These are phyloP conservation scores for Periconia sp. DNA, from an alignment of 2,329 filamentous ascomycete species.

Conservation along the genomic window DNA sequence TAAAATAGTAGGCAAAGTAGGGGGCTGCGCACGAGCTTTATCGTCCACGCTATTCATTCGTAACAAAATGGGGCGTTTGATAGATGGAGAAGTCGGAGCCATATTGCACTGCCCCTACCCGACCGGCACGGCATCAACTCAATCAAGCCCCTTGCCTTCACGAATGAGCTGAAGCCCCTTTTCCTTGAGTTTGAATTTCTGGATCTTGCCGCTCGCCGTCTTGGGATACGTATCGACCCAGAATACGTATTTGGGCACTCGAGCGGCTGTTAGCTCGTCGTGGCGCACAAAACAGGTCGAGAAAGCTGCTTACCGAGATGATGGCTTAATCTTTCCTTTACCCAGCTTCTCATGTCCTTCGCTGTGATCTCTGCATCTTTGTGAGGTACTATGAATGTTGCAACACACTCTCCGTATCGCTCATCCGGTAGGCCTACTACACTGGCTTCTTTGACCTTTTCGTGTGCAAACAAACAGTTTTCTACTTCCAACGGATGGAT, in stretches of 20 bases:
- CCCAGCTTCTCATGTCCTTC: conserved; percentile 70
- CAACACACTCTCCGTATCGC: conserved; percentile 82
- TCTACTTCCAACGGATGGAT: conserved; percentile 94
- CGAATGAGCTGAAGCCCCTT: conserved; percentile 49
- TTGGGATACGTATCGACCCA: conserved; percentile 85
- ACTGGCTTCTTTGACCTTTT: conserved; percentile 71
- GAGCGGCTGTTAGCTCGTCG: background rate
- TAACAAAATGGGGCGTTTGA: too few species aligned
- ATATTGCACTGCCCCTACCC: too few species aligned
- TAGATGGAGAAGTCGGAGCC: too few species aligned
- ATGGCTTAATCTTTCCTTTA: conserved; percentile 69
- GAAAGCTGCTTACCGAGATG: conserved; percentile 59
- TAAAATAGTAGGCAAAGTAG: too few species aligned
- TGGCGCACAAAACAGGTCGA: background rate
- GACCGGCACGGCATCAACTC: background rate
- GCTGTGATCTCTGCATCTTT: conserved; percentile 43
- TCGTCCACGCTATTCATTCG: too few species aligned
- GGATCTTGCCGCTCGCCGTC: conserved; percentile 95
- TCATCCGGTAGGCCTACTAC: conserved; percentile 84
- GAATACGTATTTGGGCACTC: conserved; percentile 85
- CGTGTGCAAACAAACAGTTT: conserved; percentile 77
- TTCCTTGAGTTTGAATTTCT: conserved; percentile 85
- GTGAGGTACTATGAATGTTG: conserved; percentile 72
- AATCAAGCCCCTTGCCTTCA: conserved; percentile 21
- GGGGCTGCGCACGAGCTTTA: too few species aligned